phyloP scores from a whole-genome alignment of 164 flowering plant species.

The Hamamelis virginiana region DNA sequence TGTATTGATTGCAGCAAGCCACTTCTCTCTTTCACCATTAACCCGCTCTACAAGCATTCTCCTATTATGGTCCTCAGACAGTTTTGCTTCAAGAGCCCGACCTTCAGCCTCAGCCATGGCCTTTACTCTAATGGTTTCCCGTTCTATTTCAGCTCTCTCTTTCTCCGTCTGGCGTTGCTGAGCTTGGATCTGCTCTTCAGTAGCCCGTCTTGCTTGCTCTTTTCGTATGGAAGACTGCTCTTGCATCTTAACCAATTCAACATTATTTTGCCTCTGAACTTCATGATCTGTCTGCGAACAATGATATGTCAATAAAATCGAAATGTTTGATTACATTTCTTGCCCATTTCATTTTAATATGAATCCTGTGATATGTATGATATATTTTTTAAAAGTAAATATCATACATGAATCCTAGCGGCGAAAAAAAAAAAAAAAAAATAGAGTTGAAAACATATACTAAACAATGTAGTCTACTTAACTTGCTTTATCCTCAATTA shows the following conservation, averaged over 20 bases:
- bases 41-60: conserved; percentile 74
- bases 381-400: too few species aligned
- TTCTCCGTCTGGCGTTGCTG: conserved; percentile 81
- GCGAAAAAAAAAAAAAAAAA: too few species aligned
- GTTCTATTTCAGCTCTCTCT: conserved; percentile 86
- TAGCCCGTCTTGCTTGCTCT: conserved; percentile 75
- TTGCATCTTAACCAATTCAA: conserved; percentile 86
- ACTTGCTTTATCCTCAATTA: too few species aligned
- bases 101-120: conserved; percentile 96
- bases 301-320: background rate
- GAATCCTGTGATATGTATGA: too few species aligned
- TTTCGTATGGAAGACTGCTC: conserved; percentile 74
- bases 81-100: conserved; percentile 87
- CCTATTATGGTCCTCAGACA: conserved; percentile 80
- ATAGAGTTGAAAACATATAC: too few species aligned
- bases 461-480: too few species aligned
- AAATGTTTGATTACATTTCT: background rate
- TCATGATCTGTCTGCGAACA: conserved; percentile 83
- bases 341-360: background rate
- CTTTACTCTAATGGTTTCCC: conserved; percentile 83
- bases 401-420: too few species aligned
- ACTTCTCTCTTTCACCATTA: conserved; percentile 89
- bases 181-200: conserved; percentile 91
- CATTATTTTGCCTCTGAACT: conserved; percentile 75
- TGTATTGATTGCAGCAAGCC: conserved; percentile 96